Percentiles rank a stretch among this genome's conserved stretches.
phyloP scores from a whole-genome alignment of 1,139 yeast genomes.

The Geotrichum citri-aurantii region DNA sequence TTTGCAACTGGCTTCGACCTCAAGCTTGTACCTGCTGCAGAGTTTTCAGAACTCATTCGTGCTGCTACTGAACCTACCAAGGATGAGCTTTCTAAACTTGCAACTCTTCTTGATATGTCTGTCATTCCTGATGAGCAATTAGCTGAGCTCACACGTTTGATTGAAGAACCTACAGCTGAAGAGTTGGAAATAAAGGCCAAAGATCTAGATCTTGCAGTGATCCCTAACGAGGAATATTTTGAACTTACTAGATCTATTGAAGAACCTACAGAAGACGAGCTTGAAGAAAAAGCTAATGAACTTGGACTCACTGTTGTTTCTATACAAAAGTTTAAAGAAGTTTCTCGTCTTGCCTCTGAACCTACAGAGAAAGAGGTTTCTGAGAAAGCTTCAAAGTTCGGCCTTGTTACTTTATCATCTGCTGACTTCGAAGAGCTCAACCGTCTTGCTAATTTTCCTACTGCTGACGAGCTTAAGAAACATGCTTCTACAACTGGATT shows the following conservation, averaged over 20 bases:
- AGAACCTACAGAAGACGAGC: conserved; percentile 26
- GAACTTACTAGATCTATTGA: conserved; percentile 18
- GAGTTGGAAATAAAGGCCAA: conserved; percentile 26
- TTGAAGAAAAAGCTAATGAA: conserved; percentile 36
- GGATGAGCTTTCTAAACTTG: too few species aligned
- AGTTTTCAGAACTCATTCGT: too few species aligned
- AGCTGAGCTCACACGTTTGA: conserved; percentile 22
- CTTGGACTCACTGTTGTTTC: conserved; percentile 16
- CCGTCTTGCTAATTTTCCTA: conserved; percentile 20
- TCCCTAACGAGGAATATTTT: conserved; percentile 10
- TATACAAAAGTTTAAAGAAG: conserved; percentile 21
- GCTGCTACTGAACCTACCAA: conserved; percentile 31
- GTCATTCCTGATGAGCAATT: conserved; percentile 26
- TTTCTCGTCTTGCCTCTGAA: conserved; percentile 20
- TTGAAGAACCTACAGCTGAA: conserved; percentile 27
- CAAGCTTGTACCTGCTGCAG: too few species aligned
- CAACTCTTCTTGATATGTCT: conserved; percentile 10
- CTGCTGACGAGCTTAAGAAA: conserved; percentile 16
- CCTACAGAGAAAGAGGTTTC: conserved; percentile 35
- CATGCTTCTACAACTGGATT: conserved; percentile 22
- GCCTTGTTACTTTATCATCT: conserved; percentile 32
- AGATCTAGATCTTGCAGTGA: conserved; percentile 5
- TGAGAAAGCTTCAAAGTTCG: conserved; percentile 20
- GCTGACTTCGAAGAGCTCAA: conserved; percentile 16
- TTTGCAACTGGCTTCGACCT: neutral